These are phyloP conservation scores for Fusarium graminum DNA, from an alignment of 2,329 filamentous ascomycete species.

Conservation along the genomic window DNA sequence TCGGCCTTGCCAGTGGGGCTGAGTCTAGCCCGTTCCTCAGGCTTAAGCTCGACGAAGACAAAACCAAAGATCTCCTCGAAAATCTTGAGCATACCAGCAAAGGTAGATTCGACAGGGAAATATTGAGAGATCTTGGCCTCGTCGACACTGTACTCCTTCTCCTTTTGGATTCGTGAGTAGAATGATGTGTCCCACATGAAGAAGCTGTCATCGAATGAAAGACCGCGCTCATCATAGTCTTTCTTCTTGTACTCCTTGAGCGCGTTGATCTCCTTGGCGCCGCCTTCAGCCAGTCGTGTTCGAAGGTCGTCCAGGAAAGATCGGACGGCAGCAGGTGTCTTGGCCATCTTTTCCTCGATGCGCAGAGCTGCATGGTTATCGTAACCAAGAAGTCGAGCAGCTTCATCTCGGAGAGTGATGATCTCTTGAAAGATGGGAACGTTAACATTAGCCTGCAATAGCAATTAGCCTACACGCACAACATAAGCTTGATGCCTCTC, in stretches of 20 bases:
- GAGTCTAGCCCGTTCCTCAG: slow-evolving; percentile 73
- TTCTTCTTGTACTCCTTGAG: slow-evolving; percentile 81
- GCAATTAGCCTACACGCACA: not conserved
- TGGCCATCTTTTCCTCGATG: slow-evolving; percentile 89
- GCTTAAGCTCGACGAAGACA: slow-evolving; percentile 78
- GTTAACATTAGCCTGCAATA: slow-evolving; percentile 72
- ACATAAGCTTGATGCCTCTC: not conserved
- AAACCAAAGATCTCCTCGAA: slow-evolving; percentile 87
- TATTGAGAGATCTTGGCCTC: slow-evolving; percentile 86
- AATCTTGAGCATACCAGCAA: slow-evolving; percentile 83
- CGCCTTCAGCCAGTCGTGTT: slow-evolving; percentile 74
- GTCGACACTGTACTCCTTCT: slow-evolving; percentile 83
- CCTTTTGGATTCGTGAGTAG: slow-evolving; percentile 84
- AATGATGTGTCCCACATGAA: slow-evolving; percentile 87
- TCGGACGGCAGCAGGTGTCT: slow-evolving; percentile 77
- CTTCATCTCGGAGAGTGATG: slow-evolving; percentile 80
- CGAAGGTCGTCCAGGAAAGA: slow-evolving; percentile 80
- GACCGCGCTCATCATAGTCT: slow-evolving; percentile 71
- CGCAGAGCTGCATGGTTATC: slow-evolving; percentile 80
- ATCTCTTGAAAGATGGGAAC: slow-evolving; percentile 80
- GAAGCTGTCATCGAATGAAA: slow-evolving; percentile 75
- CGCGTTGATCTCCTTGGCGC: slow-evolving; percentile 76
- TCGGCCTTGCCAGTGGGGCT: slow-evolving; percentile 76
- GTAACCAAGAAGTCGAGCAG: slow-evolving; percentile 81
- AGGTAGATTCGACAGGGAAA: slow-evolving; percentile 81